Evolutionary conservation across 202 grass and related monocot species (phyloP).

Genomic region (Zizania palustris): DNA sequence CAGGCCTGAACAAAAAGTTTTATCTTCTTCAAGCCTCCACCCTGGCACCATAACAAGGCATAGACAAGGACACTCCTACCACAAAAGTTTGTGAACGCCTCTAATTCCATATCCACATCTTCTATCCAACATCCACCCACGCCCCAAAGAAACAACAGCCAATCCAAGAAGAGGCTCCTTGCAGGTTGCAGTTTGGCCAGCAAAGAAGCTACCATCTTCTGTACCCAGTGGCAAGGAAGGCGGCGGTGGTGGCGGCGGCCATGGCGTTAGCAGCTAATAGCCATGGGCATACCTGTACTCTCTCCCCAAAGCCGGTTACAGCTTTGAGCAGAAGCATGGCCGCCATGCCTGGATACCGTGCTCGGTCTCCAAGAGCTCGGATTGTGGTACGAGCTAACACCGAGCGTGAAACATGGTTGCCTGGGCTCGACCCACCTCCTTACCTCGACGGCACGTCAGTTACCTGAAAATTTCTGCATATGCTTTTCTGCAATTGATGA

Average conservation of each 20-base stretch:
- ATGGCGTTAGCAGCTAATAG: slow-evolving; percentile 45
- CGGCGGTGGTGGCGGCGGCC: slow-evolving; percentile 10
- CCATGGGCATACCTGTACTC: slow-evolving; percentile 31
- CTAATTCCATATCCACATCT: slow-evolving; percentile 46
- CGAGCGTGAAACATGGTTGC: slow-evolving; percentile 72
- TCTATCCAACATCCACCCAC: neutral
- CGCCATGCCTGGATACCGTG: slow-evolving; percentile 14
- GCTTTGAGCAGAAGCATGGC: slow-evolving; percentile 24
- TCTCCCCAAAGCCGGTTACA: slow-evolving; percentile 35
- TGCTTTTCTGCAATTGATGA: neutral
- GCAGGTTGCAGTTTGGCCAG: neutral
- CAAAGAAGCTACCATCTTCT: neutral
- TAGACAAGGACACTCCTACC: neutral
- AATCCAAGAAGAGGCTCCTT: neutral
- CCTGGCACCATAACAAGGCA: neutral
- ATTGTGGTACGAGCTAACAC: slow-evolving; percentile 40
- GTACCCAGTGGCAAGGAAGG: neutral
- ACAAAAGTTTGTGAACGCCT: slow-evolving; percentile 32
- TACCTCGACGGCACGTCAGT: slow-evolving; percentile 97
- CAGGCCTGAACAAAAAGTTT: neutral
- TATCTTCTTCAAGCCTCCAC: neutral
- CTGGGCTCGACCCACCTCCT: slow-evolving; percentile 73
- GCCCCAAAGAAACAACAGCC: neutral
- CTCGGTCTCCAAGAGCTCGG: slow-evolving; percentile 7
- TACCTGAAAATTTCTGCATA: neutral